Evolutionary conservation across 768 basidiomycete genomes (phyloP).

Genomic region (Macrolepiota dolichaula): DNA sequence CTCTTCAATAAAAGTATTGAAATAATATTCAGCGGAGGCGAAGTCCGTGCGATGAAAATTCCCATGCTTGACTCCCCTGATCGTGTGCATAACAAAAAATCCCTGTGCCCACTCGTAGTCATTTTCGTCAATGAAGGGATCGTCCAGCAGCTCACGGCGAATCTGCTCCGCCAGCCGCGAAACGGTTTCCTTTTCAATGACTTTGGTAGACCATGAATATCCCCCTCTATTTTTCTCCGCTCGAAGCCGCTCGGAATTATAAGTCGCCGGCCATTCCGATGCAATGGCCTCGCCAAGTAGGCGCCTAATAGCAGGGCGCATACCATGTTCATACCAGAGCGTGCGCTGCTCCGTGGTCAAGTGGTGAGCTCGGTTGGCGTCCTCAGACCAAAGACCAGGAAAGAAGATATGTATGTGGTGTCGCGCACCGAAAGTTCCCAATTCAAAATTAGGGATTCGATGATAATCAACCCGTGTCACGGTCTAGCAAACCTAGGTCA

Average conservation of each 20-base stretch:
- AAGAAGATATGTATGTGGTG: constrained; percentile 19
- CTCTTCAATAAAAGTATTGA: background rate
- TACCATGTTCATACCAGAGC: too few species aligned
- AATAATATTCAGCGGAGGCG: background rate
- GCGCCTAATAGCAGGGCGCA: constrained; percentile 20
- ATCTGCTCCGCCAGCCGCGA: too few species aligned
- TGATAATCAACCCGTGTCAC: too few species aligned
- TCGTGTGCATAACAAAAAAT: constrained; percentile 10
- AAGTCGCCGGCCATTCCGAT: too few species aligned
- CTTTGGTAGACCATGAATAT: constrained; percentile 16
- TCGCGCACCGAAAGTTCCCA: background rate
- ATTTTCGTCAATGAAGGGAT: background rate
- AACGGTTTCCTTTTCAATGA: constrained; percentile 9
- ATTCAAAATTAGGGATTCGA: background rate
- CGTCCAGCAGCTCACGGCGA: too few species aligned
- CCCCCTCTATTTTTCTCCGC: constrained; percentile 17
- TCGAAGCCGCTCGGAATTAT: constrained; percentile 17
- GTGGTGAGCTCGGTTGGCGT: constrained; percentile 11
- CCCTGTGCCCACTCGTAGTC: constrained; percentile 1
- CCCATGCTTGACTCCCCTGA: constrained; percentile 13
- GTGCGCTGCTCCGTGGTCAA: constrained; percentile 13
- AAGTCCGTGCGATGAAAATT: background rate
- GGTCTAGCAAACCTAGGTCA: background rate
- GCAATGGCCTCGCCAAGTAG: constrained; percentile 7
- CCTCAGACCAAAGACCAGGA: too few species aligned